These are phyloP conservation scores for Hura crepitans DNA, from an alignment of 441 rosid species.

Conservation along the genomic window DNA sequence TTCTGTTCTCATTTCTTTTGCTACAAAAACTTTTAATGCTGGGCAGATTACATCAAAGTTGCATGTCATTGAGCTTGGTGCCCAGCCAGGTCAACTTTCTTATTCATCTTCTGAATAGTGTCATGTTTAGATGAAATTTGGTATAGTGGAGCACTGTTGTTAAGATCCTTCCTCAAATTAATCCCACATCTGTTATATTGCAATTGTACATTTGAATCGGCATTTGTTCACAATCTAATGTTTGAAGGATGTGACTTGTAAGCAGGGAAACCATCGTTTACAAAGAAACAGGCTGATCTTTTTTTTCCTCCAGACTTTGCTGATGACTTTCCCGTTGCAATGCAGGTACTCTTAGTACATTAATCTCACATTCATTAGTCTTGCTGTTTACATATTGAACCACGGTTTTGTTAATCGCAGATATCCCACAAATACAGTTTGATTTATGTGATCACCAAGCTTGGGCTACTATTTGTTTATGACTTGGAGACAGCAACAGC, in stretches of 20 bases:
- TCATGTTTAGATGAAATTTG: not conserved
- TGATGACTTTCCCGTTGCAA: constrained; percentile 98
- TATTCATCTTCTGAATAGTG: not conserved
- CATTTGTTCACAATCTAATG: not conserved
- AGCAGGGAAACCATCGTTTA: constrained; percentile 86
- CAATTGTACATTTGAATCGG: not conserved
- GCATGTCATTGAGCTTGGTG: constrained; percentile 98
- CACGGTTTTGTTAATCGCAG: constrained; percentile 45
- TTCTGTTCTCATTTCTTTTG: constrained; percentile 87
- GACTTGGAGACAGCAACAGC: constrained; percentile 99
- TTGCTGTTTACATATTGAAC: constrained; percentile 22
- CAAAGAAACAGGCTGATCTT: constrained; percentile 98
- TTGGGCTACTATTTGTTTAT: constrained; percentile 94
- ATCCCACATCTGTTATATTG: not conserved
- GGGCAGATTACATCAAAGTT: constrained; percentile 93
- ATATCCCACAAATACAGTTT: constrained; percentile 91
- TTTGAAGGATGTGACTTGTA: constrained; percentile 9
- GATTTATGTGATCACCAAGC: constrained; percentile 96
- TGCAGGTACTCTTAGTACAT: constrained; percentile 65
- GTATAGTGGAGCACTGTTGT: not conserved
- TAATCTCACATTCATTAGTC: constrained; percentile 14
- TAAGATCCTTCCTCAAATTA: not conserved
- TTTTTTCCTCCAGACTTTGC: constrained; percentile 99
- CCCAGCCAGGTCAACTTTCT: constrained; percentile 74
- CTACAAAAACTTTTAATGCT: constrained; percentile 79